Percentiles rank a stretch among this genome's conserved stretches.
Conservation (phyloP, 2,329 filamentous ascomycete species). For the Penicillium sumatraense region DNA sequence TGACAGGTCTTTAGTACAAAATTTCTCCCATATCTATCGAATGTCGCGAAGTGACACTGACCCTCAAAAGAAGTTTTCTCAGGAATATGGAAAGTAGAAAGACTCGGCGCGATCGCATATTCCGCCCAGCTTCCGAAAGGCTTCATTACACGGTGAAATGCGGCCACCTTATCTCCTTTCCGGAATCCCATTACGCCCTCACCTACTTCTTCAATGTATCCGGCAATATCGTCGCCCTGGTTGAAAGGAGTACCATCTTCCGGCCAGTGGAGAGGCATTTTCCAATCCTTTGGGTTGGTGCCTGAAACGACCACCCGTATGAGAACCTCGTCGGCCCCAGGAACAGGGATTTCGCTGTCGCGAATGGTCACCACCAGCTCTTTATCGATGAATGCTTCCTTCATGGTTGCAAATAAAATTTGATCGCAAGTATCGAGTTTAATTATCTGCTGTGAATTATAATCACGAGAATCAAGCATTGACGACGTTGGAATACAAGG, state of each 20-base stretch:
- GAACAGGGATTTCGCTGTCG: constrained; percentile 36
- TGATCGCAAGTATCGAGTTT: too few relatives aligned
- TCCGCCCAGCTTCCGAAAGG: constrained; percentile 57
- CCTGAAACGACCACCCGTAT: constrained; percentile 44
- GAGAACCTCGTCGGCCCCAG: constrained; percentile 37
- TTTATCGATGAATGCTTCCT: constrained; percentile 4
- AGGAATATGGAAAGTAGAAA: constrained; percentile 50
- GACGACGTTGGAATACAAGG: too few relatives aligned
- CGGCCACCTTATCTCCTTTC: constrained; percentile 56
- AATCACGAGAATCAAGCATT: too few relatives aligned
- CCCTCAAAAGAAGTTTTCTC: constrained; percentile 2
- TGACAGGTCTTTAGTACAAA: background rate
- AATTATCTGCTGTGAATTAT: too few relatives aligned
- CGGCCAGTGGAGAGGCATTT: constrained; percentile 12
- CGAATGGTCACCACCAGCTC: background rate
- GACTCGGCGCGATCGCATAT: constrained; percentile 55
- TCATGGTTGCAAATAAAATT: background rate
- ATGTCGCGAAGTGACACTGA: background rate
- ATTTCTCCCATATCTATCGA: background rate
- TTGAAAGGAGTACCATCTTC: constrained; percentile 30
- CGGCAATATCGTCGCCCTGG: constrained; percentile 56
- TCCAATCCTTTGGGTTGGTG: constrained; percentile 54
- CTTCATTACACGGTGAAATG: constrained; percentile 51
- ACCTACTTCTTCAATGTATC: constrained; percentile 55
- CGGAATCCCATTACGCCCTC: constrained; percentile 57